These are phyloP conservation scores for Lanzia echinophila DNA, from an alignment of 2,329 filamentous ascomycete species.

Conservation along the genomic window DNA sequence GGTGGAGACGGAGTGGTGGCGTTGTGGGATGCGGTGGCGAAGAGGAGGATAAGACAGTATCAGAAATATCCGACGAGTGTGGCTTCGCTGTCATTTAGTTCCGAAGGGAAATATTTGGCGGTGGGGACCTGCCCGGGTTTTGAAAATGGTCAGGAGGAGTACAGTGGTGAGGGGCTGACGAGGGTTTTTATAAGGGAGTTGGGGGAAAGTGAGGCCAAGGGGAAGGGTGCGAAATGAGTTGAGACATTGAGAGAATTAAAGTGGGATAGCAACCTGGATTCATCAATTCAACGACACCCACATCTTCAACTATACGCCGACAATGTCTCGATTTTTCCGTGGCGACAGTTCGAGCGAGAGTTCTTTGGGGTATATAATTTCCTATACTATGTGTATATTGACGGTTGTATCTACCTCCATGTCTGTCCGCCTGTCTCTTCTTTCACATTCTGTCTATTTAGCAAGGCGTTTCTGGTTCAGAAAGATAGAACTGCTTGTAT, in stretches of 20 bases:
- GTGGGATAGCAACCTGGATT: not conserved
- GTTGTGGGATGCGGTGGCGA: conserved; percentile 65
- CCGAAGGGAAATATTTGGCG: conserved; percentile 57
- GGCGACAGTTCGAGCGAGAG: conserved; percentile 93
- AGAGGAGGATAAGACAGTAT: conserved; percentile 64
- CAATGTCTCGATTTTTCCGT: conserved; percentile 96
- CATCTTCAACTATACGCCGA: conserved; percentile 34
- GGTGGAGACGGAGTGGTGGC: conserved; percentile 67
- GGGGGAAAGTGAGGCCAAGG: conserved; percentile 69
- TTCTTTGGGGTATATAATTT: conserved; percentile 48
- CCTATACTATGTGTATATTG: too few species aligned
- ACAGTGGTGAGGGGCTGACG: conserved; percentile 63
- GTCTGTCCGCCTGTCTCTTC: not conserved
- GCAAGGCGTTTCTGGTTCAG: conserved; percentile 14
- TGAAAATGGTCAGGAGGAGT: conserved; percentile 68
- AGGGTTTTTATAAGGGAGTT: conserved; percentile 79
- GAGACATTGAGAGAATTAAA: not conserved
- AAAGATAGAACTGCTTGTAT: not conserved
- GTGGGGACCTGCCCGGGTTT: conserved; percentile 64
- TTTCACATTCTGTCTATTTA: conserved; percentile 6
- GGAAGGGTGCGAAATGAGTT: conserved; percentile 28
- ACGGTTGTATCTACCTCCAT: too few species aligned
- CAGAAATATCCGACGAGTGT: conserved; percentile 58
- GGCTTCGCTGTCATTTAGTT: conserved; percentile 55
- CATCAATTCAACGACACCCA: not conserved